Evolutionary conservation across 1,284 basidiomycete species (phyloP).

Genomic region (Irpex rosettiformis): DNA sequence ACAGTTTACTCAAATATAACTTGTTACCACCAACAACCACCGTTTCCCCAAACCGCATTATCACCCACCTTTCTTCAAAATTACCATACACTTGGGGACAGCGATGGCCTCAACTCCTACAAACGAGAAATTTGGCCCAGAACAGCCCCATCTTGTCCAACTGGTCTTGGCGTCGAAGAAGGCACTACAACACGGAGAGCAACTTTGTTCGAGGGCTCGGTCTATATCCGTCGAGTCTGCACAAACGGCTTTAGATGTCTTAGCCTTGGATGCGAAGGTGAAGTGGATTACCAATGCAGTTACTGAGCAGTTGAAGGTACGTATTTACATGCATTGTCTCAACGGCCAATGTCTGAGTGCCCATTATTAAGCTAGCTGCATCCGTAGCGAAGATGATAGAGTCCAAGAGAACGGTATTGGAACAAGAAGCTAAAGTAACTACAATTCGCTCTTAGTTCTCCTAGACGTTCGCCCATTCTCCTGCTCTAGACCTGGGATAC

Average conservation of each 20-base stretch:
- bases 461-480: background rate
- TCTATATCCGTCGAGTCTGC: slow-evolving; percentile 57
- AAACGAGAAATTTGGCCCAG: slow-evolving; percentile 3
- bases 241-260: slow-evolving; percentile 59
- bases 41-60: too few species aligned
- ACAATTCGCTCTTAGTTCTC: slow-evolving; percentile 1
- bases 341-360: background rate
- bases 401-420: slow-evolving; percentile 57
- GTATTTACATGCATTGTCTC: slow-evolving; percentile 7
- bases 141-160: slow-evolving; percentile 53
- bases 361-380: slow-evolving; percentile 53
- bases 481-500: slow-evolving; percentile 63
- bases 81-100: too few species aligned
- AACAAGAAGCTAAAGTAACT: slow-evolving; percentile 58
- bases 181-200: slow-evolving; percentile 70
- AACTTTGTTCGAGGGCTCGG: slow-evolving; percentile 65
- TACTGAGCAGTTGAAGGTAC: slow-evolving; percentile 69
- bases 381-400: slow-evolving; percentile 70
- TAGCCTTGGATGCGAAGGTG: slow-evolving; percentile 74
- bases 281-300: slow-evolving; percentile 72
- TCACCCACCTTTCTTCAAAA: too few species aligned
- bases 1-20: too few species aligned
- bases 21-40: too few species aligned
- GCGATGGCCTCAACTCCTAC: background rate
- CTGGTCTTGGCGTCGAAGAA: slow-evolving; percentile 77